Base-by-base conservation (phyloP, 2,329 filamentous ascomycete species). In the Plectosphaerella cucumerina region DNA sequence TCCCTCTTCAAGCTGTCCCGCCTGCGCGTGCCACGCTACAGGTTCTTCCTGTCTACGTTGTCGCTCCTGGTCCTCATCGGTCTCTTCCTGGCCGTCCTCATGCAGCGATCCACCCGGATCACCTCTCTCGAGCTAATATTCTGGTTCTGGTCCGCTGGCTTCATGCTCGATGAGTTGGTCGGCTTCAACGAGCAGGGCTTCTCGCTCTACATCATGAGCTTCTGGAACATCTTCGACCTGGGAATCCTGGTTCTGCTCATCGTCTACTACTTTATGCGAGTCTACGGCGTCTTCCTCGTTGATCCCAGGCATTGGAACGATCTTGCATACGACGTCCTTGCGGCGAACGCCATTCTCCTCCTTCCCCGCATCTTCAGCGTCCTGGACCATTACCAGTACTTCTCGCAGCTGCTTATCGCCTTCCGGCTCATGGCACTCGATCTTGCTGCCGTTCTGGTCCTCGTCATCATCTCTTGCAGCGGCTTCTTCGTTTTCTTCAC, bases 121-220 rank as follows among this genome's bases (percentile, higher is more conserved):
- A 96, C 90, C 1, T 81, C 82, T 0, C 73, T 97, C 10, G 93
- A 97, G 66, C 75, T 97, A 15, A 67, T 96, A 12, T 97, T 97
- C 70, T 97, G 93, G 93, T 90, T 97, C 67, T 97, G 93, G 92
- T 96, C 90, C 64, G 90, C 90, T 22, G 93, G 93, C 1, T 97
- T 95, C 68, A 96, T 97, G 90, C 82, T 97, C 31, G 93, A 97
- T 62, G 93, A 97, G 69, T 81, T 97, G 20, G 91, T 97, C 17
- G 92, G 92, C 11, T 97, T 97, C 75, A 96, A 92, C 58, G 93
- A 97, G 67, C 91, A 97, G 69, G 93, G 93, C 3, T 97, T 97
- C 66, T 92, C 91, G 35, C 81, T 97, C 26, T 97, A 97, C 70
- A 90, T 97, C 62, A 93, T 97, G 85, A 96, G 90, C 66, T 94